phyloP scores from a whole-genome alignment of 352 stramenopile genomes.

The Globisporangium sylvaticum region DNA sequence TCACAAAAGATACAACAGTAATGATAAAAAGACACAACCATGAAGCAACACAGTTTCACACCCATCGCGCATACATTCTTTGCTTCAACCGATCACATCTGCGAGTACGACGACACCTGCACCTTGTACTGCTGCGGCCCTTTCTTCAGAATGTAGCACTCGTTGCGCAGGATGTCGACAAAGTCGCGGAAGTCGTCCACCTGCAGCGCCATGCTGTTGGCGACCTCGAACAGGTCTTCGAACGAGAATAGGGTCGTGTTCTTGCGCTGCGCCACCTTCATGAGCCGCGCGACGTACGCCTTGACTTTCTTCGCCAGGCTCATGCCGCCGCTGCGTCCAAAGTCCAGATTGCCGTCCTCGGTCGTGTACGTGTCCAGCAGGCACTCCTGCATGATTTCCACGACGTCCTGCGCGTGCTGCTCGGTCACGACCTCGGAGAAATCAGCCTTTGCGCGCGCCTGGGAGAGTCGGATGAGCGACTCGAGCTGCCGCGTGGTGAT shows the following conservation, averaged over 20 bases:
- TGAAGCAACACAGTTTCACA: not conserved
- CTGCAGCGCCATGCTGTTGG: slow-evolving; percentile 66
- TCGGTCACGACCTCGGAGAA: slow-evolving; percentile 91
- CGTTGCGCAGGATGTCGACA: slow-evolving; percentile 82
- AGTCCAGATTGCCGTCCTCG: slow-evolving; percentile 87
- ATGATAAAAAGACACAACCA: not conserved
- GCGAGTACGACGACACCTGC: slow-evolving; percentile 53
- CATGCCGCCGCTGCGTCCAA: slow-evolving; percentile 64
- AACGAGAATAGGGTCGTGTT: slow-evolving; percentile 74
- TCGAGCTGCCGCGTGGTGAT: slow-evolving; percentile 98
- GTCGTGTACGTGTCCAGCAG: slow-evolving; percentile 89
- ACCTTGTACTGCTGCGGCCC: slow-evolving; percentile 76
- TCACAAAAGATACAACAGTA: not conserved
- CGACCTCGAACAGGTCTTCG: slow-evolving; percentile 67
- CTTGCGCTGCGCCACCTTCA: slow-evolving; percentile 51
- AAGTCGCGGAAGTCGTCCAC: slow-evolving; percentile 84
- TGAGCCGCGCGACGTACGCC: slow-evolving; percentile 72
- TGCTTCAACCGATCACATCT: slow-evolving; percentile 4
- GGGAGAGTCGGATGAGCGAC: slow-evolving; percentile 87
- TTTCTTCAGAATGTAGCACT: slow-evolving; percentile 85
- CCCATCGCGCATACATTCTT: not conserved
- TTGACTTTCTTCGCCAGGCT: slow-evolving; percentile 79
- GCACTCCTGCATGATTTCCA: slow-evolving; percentile 95
- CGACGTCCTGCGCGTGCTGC: slow-evolving; percentile 95
- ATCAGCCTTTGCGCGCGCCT: slow-evolving; percentile 93